Conservation (phyloP, 768 basidiomycete genomes). For the Suillus ampliporus region DNA sequence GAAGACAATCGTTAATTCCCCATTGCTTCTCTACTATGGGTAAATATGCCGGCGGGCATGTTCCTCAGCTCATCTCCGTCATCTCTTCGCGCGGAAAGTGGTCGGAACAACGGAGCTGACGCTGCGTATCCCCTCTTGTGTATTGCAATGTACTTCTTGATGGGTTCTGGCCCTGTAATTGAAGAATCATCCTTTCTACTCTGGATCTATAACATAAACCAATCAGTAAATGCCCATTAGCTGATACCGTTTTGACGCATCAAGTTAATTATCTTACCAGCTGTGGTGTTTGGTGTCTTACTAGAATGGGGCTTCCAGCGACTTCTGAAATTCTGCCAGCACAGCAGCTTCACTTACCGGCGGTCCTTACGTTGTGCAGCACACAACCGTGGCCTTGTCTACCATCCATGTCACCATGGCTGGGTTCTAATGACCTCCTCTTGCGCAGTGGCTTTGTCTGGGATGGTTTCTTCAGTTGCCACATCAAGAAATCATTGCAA, state of each 20-base stretch:
- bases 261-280: conserved; percentile 65
- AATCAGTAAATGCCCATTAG: conserved; percentile 7
- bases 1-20: too few relatives aligned
- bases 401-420: conserved; percentile 49
- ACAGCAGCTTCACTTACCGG: conserved; percentile 84
- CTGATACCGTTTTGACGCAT: conserved; percentile 49
- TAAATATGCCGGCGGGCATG: conserved; percentile 57
- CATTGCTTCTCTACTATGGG: too few relatives aligned
- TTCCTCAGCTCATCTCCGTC: conserved; percentile 80
- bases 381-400: conserved; percentile 79
- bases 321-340: conserved; percentile 92
- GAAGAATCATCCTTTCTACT: conserved; percentile 86
- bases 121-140: conserved; percentile 89
- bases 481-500: conserved; percentile 78
- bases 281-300: conserved; percentile 71
- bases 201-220: conserved; percentile 75
- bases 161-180: conserved; percentile 71
- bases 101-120: conserved; percentile 90
- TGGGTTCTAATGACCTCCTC: conserved; percentile 91
- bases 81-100: conserved; percentile 76
- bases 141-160: conserved; percentile 84
- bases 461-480: conserved; percentile 92
- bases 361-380: conserved; percentile 93
- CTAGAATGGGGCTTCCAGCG: conserved; percentile 83
- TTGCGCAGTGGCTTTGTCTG: conserved; percentile 98